Base-by-base conservation (phyloP, 345 rosid genomes). In the Aurinia saxatilis region DNA sequence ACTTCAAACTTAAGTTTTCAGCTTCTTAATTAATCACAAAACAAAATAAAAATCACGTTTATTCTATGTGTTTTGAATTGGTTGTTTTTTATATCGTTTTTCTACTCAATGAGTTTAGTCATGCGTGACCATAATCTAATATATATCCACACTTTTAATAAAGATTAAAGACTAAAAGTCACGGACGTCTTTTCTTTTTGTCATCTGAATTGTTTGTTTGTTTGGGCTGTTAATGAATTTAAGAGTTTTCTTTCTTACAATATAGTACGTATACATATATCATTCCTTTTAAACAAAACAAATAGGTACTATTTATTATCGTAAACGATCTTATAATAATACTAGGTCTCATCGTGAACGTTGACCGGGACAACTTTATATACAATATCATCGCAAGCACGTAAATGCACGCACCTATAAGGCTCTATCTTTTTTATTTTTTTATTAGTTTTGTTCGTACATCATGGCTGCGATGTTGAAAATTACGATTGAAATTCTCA, bases 341-440 rank as follows among this genome's bases (percentile, higher is more conserved):
- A 44, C 34, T 21, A n/a, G 25, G 34, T 10, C 19, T 38, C 21
- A 40, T 21, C 53, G 30, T 12, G 8, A 50, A 8, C 40, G 13
- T 69, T 62, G 67, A 60, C 73, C 37, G 6, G 11, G 17, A 1
- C 8, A 55, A 33, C 17, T 66, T 55, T 34, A 23, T 21, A 54
- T 14, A 13, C 13, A 59, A 60, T 29, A 37, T 38, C 50, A 67
- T 2, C 49, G 10, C 27, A 39, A 30, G 58, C 37, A 67, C 53
- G 30, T 55, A 47, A 12, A 46, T 36, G 63, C 63, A 56, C 11
- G 70, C 65, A 67, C 36, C 65, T 34, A 14, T 1, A 31, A 38
- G 10, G 31, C 55, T 42, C 23, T 15, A 29, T 51, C 5, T 14
- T n/a, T 10, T 18, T 6, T 45, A 5, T 29, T 30, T 10, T 45